Evolutionary conservation across 169 alveolate genomes (phyloP), one percentile per base, ranked within the genome.

Genomic region (Babesia ovis): DNA sequence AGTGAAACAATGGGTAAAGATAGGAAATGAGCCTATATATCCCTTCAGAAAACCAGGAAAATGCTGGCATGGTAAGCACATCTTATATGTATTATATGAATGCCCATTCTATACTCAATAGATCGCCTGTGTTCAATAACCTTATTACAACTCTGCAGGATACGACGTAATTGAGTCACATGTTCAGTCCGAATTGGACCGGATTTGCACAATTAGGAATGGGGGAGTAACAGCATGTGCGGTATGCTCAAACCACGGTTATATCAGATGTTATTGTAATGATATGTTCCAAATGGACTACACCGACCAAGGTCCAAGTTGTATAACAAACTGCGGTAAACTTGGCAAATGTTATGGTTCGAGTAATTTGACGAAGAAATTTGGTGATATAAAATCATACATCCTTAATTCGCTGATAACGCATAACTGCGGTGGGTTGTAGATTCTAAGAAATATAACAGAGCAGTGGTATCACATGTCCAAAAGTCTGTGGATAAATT

Each of bases 321-420:
- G 86, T 32, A n/a, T 68, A 0, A 68, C 60, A 34, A 77, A 77
- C 45, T 77, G 86, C 55, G 55, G 70, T 34, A n/a, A 53, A 5
- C 53, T 42, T 39, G 64, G 53, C 2, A 16, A 1, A 14, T 75
- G 85, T 41, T 12, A 18, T 12, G 56, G 56, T 48, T 12, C 12
- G 27, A 14, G 8, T 39, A 14, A 9, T 6, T 18, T 5, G 14
- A 20, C 5, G 14, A 18, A 20, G 14, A 18, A 48, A 12, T 18
- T 48, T 48, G 25, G 27, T 18, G 27, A 48, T 6, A 48, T 20
- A 8, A 39, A 39, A 14, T 8, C 46, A 14, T 8, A 8, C 14
- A 39, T 14, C 8, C 14, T 39, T 9, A 39, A 39, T 14, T 39
- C 46, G 27, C 56, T 48, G 5, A 12, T 12, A 18, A 12, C 25